These are phyloP conservation scores for Colletotrichum cuscutae DNA, from an alignment of 2,329 filamentous ascomycete species.

Conservation along the genomic window DNA sequence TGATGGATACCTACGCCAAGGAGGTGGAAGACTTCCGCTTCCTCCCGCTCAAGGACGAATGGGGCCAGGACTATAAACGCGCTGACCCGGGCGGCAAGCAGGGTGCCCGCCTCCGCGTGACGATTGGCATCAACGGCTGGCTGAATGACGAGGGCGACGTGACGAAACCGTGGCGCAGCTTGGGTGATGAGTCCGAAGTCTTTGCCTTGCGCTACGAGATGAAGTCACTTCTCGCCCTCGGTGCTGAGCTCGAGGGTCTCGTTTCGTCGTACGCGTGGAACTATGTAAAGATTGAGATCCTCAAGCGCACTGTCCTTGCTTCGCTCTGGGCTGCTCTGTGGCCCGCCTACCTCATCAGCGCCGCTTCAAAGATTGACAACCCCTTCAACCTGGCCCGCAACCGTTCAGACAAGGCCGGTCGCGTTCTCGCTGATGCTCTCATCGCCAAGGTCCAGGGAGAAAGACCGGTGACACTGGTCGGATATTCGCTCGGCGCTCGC, in stretches of 20 bases:
- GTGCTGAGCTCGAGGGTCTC: slow-evolving; percentile 76
- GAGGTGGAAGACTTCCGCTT: slow-evolving; percentile 88
- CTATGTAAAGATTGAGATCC: slow-evolving; percentile 77
- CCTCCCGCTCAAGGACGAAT: slow-evolving; percentile 72
- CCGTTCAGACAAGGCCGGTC: slow-evolving; percentile 82
- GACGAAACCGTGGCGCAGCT: slow-evolving; percentile 80
- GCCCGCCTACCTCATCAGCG: slow-evolving; percentile 73
- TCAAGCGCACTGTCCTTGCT: slow-evolving; percentile 77
- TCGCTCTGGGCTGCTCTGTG: slow-evolving; percentile 76
- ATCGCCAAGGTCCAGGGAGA: slow-evolving; percentile 86
- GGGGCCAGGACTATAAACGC: slow-evolving; percentile 45
- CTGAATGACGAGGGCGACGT: slow-evolving; percentile 80
- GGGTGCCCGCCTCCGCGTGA: slow-evolving; percentile 74
- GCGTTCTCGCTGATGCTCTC: slow-evolving; percentile 82
- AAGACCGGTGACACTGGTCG: slow-evolving; percentile 81
- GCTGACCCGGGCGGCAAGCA: slow-evolving; percentile 41
- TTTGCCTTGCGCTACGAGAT: slow-evolving; percentile 90
- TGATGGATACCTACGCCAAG: slow-evolving; percentile 88
- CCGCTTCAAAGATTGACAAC: slow-evolving; percentile 79
- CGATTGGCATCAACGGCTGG: slow-evolving; percentile 91
- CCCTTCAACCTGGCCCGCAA: slow-evolving; percentile 82
- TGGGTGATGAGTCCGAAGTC: slow-evolving; percentile 78
- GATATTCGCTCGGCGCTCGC: slow-evolving; percentile 83
- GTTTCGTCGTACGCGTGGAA: slow-evolving; percentile 81
- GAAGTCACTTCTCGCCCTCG: slow-evolving; percentile 79